Conservation (phyloP, 805 yeast genomes). For the Hanseniaspora lindneri region DNA sequence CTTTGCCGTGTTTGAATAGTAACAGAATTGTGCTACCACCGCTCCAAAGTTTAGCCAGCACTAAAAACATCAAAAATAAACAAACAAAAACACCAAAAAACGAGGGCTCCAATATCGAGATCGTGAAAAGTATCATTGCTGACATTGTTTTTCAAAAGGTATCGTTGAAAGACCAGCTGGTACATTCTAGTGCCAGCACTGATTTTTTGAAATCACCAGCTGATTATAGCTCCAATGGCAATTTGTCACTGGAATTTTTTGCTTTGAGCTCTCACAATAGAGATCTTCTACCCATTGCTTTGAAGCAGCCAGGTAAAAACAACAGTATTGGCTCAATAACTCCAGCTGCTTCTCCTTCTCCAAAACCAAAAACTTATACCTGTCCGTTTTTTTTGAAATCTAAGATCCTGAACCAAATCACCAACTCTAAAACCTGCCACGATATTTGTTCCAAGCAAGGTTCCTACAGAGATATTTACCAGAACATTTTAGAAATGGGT, state of each 20-base stretch:
- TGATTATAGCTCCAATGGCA: conserved; percentile 6
- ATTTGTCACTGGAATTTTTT: conserved; percentile 24
- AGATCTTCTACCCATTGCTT: conserved; percentile 22
- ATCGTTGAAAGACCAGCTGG: conserved; percentile 21
- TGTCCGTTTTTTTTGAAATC: conserved; percentile 25
- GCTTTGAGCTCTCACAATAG: conserved; percentile 25
- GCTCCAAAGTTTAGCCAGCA: not conserved
- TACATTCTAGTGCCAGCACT: not conserved
- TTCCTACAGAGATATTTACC: conserved; percentile 23
- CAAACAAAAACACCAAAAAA: conserved; percentile 12
- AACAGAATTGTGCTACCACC: conserved; percentile 6
- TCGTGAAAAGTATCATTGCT: conserved; percentile 22
- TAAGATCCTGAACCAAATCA: conserved; percentile 38
- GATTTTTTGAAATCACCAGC: not conserved
- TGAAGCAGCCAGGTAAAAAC: conserved; percentile 15
- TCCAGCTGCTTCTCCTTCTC: not conserved
- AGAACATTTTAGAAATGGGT: conserved; percentile 49
- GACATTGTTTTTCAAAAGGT: conserved; percentile 23
- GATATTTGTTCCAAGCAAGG: conserved; percentile 30
- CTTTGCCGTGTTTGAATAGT: conserved; percentile 2
- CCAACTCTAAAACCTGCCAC: conserved; percentile 51
- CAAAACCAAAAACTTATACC: not conserved
- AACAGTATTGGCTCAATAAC: not conserved
- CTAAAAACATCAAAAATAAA: not conserved
- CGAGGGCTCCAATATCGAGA: conserved; percentile 18